These are phyloP conservation scores for Haplographium delicatum DNA, from an alignment of 495 filamentous ascomycete species.

Conservation along the genomic window DNA sequence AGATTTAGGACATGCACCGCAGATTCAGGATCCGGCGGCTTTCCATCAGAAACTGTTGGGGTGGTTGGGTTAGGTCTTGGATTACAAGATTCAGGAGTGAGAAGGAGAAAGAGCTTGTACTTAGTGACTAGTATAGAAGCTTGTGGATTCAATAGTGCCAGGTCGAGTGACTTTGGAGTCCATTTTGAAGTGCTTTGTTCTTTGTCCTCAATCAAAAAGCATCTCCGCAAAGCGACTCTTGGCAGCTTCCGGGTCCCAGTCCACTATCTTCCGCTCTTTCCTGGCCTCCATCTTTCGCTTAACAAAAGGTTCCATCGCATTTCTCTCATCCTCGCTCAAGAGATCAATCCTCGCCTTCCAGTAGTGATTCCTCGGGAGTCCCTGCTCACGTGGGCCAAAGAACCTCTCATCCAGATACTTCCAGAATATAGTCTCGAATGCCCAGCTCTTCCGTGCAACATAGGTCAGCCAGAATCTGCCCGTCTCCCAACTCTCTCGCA, in stretches of 20 bases:
- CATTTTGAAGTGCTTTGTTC: too few species aligned
- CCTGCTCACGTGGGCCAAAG: slow-evolving; percentile 9
- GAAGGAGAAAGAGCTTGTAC: too few species aligned
- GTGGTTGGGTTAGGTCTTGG: too few species aligned
- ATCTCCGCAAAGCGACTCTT: slow-evolving; percentile 11
- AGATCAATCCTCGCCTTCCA: slow-evolving; percentile 27
- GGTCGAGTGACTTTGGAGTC: too few species aligned
- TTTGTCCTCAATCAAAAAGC: not conserved
- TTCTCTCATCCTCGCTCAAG: slow-evolving; percentile 18
- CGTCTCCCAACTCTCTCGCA: slow-evolving; percentile 31
- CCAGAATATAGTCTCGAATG: slow-evolving; percentile 20
- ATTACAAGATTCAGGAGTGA: too few species aligned
- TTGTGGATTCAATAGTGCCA: too few species aligned
- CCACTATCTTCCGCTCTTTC: slow-evolving; percentile 18
- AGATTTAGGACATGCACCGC: slow-evolving; percentile 39
- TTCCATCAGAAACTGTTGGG: slow-evolving; percentile 32
- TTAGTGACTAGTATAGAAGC: too few species aligned
- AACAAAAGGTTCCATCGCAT: slow-evolving; percentile 27
- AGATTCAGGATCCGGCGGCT: slow-evolving; percentile 35
- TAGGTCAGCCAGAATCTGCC: slow-evolving; percentile 29
- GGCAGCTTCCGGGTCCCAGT: slow-evolving; percentile 18
- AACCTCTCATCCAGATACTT: slow-evolving; percentile 12
- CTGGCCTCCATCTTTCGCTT: slow-evolving; percentile 25
- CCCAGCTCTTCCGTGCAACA: slow-evolving; percentile 26
- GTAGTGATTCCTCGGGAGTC: slow-evolving; percentile 3